Percentiles rank a stretch among this genome's conserved stretches.
These are phyloP conservation scores for Immersiella caudata DNA, from an alignment of 495 filamentous ascomycete genomes.

Conservation along the genomic window DNA sequence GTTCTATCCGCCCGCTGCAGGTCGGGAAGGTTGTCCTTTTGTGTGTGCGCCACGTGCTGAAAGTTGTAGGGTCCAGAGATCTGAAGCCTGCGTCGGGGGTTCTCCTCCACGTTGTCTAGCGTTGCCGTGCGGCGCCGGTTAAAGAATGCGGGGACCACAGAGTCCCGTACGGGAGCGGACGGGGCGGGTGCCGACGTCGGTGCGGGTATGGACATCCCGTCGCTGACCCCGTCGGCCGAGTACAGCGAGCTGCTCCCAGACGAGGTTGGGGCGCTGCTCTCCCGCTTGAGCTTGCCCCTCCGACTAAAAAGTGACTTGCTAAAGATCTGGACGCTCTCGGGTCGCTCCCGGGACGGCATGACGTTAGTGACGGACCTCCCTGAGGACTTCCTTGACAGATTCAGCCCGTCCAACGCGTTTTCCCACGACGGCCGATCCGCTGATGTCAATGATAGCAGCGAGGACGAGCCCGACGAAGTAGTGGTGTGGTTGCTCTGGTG, in stretches of 20 bases:
- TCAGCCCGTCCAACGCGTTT: constrained; percentile 42
- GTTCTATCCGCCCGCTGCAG: constrained; percentile 59
- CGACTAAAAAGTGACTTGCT: constrained; percentile 56
- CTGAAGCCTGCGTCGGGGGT: constrained; percentile 41
- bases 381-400: constrained; percentile 54
- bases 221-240: constrained; percentile 37
- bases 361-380: constrained; percentile 48
- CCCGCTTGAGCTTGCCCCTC: constrained; percentile 45
- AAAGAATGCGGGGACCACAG: constrained; percentile 48
- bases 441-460: constrained; percentile 45
- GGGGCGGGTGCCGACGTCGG: constrained; percentile 19
- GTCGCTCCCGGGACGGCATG: constrained; percentile 51
- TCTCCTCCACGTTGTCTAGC: constrained; percentile 35
- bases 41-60: constrained; percentile 81
- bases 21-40: constrained; percentile 62
- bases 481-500: constrained; percentile 37
- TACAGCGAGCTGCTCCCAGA: constrained; percentile 43
- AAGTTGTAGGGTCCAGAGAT: constrained; percentile 90
- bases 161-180: constrained; percentile 35
- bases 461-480: constrained; percentile 53
- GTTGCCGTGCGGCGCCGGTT: constrained; percentile 43
- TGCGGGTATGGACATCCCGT: constrained; percentile 27
- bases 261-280: constrained; percentile 45
- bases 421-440: constrained; percentile 49
- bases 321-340: constrained; percentile 58